Conservation (phyloP, 495 filamentous ascomycete genomes). For the Annulohypoxylon nitens region DNA sequence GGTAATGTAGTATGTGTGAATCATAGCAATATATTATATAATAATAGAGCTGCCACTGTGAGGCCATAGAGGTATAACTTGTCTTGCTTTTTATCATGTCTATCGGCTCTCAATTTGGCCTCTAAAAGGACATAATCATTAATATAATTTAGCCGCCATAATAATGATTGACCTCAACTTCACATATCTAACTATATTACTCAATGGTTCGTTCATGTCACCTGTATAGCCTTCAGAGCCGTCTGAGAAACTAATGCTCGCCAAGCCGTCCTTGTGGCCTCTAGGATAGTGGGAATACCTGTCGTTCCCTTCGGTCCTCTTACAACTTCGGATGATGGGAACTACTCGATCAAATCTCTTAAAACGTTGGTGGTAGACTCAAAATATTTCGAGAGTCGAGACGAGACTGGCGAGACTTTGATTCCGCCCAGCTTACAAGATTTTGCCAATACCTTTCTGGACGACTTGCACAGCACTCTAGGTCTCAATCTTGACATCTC, state of each 20-base stretch:
- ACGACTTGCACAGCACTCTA: conserved; percentile 53
- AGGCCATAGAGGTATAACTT: background rate
- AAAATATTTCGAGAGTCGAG: conserved; percentile 53
- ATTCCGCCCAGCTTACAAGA: conserved; percentile 61
- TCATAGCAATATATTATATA: conserved; percentile 22
- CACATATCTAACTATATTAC: conserved; percentile 24
- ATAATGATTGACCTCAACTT: conserved; percentile 18
- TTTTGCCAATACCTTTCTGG: conserved; percentile 60
- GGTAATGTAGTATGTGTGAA: background rate
- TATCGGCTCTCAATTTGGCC: too few relatives aligned
- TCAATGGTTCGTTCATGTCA: conserved; percentile 33
- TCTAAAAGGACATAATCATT: conserved; percentile 9
- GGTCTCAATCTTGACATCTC: conserved; percentile 48
- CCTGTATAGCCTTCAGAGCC: background rate
- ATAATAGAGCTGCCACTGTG: conserved; percentile 2
- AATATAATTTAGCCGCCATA: conserved; percentile 7
- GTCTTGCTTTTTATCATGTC: conserved; percentile 11
- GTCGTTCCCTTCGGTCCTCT: conserved; percentile 56
- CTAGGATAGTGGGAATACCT: conserved; percentile 53
- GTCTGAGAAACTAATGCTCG: conserved; percentile 13
- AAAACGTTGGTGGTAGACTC: conserved; percentile 58
- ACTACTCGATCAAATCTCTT: conserved; percentile 51
- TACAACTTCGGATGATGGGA: conserved; percentile 43
- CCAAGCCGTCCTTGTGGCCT: conserved; percentile 28
- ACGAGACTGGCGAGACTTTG: conserved; percentile 60